Percentiles rank a stretch among this genome's conserved stretches.
These are phyloP conservation scores for Fusarium denticulatum DNA, from an alignment of 2,329 filamentous ascomycete species.

Conservation along the genomic window DNA sequence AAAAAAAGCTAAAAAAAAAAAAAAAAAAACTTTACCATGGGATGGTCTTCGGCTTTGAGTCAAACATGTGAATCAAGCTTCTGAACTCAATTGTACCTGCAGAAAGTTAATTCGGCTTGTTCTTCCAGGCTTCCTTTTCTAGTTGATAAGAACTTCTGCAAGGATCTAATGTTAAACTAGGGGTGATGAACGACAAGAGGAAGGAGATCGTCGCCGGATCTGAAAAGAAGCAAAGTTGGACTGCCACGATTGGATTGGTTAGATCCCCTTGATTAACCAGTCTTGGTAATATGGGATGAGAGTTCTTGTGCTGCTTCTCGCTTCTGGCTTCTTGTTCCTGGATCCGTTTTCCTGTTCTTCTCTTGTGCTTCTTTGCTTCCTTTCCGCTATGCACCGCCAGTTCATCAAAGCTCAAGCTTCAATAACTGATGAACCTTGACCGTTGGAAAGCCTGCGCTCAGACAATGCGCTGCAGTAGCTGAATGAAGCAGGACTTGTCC, in stretches of 20 bases:
- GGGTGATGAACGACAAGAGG: conserved; percentile 7
- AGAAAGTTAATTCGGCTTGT: background rate
- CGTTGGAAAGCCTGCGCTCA: conserved; percentile 10
- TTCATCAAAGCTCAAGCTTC: background rate
- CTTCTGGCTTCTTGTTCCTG: conserved; percentile 6
- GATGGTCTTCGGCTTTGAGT: background rate
- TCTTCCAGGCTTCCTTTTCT: conserved; percentile 6
- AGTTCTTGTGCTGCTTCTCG: background rate
- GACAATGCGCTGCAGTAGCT: conserved; percentile 20
- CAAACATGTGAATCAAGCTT: background rate
- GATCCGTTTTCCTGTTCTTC: background rate
- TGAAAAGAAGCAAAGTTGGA: conserved; percentile 16
- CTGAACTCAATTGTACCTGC: background rate
- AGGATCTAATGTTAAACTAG: conserved; percentile 5
- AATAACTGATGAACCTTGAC: background rate
- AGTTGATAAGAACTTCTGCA: background rate
- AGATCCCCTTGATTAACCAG: conserved; percentile 15
- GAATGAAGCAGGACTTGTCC: background rate
- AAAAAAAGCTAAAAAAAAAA: background rate
- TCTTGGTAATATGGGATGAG: background rate
- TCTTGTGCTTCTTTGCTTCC: background rate
- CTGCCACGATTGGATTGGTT: conserved; percentile 9
- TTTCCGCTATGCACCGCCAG: background rate
- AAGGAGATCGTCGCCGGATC: conserved; percentile 32
- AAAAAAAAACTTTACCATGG: background rate